Conservation (phyloP, 106 monocot species). For the Allium sativum region DNA sequence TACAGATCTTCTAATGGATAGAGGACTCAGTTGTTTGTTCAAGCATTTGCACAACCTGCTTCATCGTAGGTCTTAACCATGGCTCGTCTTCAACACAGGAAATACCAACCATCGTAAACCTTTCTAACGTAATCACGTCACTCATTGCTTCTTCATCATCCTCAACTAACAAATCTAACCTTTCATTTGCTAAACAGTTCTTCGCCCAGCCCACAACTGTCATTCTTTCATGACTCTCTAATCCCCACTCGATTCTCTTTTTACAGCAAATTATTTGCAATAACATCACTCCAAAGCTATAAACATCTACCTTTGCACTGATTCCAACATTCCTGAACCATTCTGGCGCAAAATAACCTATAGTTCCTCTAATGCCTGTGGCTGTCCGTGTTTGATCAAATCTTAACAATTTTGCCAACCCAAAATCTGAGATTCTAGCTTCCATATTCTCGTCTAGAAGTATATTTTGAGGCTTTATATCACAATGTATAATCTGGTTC, state of each 20-base stretch:
- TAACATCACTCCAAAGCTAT: constrained; percentile 36
- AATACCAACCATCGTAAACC: constrained; percentile 15
- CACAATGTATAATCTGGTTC: constrained; percentile 19
- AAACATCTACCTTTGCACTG: constrained; percentile 46
- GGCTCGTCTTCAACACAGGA: constrained; percentile 35
- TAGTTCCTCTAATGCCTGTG: constrained; percentile 25
- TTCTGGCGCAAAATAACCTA: constrained; percentile 41
- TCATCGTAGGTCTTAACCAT: constrained; percentile 27
- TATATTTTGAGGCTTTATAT: constrained; percentile 28
- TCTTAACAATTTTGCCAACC: constrained; percentile 13
- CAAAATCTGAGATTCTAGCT: constrained; percentile 17
- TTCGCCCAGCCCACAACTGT: constrained; percentile 22
- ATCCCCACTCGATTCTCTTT: constrained; percentile 16
- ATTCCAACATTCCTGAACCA: constrained; percentile 37
- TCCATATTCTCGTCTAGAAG: constrained; percentile 7
- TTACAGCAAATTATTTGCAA: constrained; percentile 35
- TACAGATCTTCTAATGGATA: not conserved
- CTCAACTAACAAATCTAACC: constrained; percentile 3
- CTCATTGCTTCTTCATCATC: constrained; percentile 13
- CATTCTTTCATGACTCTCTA: constrained; percentile 4
- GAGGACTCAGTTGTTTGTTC: constrained; percentile 17
- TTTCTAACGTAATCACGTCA: constrained; percentile 7
- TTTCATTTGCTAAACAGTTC: constrained; percentile 11
- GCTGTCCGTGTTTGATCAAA: constrained; percentile 19
- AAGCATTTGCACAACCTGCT: constrained; percentile 26